Conservation (phyloP, 495 filamentous ascomycete species). For the Penicillium subrubescens region DNA sequence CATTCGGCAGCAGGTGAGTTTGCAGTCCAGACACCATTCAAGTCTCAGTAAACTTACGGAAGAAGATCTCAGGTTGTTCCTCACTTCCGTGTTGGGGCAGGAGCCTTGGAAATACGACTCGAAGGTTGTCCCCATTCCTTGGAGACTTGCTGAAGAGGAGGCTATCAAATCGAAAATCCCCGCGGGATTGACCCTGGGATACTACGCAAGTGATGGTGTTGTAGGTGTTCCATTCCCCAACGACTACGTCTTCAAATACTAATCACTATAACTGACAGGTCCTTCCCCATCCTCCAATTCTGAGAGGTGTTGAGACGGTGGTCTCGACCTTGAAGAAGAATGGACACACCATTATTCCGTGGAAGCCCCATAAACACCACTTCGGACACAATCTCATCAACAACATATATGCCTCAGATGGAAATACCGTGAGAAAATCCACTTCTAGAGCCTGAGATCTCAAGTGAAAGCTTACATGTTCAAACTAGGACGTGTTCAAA, state of each 20-base stretch:
- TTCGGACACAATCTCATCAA: constrained; percentile 37
- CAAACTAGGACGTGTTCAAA: constrained; percentile 31
- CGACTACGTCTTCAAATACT: not conserved
- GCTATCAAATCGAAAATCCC: constrained; percentile 30
- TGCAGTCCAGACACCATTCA: constrained; percentile 14
- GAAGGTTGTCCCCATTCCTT: constrained; percentile 36
- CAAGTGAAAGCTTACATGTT: not conserved
- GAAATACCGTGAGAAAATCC: constrained; percentile 24
- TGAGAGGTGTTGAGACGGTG: constrained; percentile 41
- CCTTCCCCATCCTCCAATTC: constrained; percentile 36
- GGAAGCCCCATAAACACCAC: constrained; percentile 44
- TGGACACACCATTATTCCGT: constrained; percentile 43
- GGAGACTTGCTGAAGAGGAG: constrained; percentile 22
- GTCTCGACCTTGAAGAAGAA: constrained; percentile 34
- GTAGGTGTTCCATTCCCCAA: not conserved
- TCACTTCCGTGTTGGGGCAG: constrained; percentile 33
- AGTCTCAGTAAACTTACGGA: constrained; percentile 1
- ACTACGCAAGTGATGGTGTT: constrained; percentile 27
- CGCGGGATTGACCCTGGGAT: constrained; percentile 28
- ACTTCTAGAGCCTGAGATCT: not conserved
- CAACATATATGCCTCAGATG: constrained; percentile 43
- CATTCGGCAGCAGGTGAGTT: constrained; percentile 40
- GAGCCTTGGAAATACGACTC: constrained; percentile 39
- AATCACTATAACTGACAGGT: constrained; percentile 5
- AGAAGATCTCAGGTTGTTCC: constrained; percentile 35